phyloP scores from a whole-genome alignment of 805 yeast genomes.

The Tetrapisispora phaffii region DNA sequence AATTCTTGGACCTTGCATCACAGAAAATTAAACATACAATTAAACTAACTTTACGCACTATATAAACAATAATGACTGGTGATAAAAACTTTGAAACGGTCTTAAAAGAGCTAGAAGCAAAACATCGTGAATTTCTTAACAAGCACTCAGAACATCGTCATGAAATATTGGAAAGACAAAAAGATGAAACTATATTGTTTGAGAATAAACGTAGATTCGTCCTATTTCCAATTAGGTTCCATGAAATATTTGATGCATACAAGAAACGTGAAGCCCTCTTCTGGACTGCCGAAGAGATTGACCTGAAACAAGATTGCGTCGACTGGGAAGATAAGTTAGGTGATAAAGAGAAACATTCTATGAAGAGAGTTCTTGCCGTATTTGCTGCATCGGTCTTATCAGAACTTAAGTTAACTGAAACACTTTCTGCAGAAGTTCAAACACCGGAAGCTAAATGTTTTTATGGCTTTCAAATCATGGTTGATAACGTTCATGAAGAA shows the following conservation, averaged over 20 bases:
- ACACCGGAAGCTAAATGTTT: conserved; percentile 95
- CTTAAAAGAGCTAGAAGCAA: too few relatives aligned
- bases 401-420: conserved; percentile 91
- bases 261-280: conserved; percentile 97
- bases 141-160: conserved; percentile 57
- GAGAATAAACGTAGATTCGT: conserved; percentile 90
- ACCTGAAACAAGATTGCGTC: conserved; percentile 66
- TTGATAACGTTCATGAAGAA: conserved; percentile 97
- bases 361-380: conserved; percentile 88
- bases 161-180: conserved; percentile 58
- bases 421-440: conserved; percentile 93
- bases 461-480: conserved; percentile 98
- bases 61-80: too few relatives aligned
- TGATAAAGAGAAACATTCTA: conserved; percentile 82
- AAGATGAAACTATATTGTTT: conserved; percentile 74
- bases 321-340: conserved; percentile 84
- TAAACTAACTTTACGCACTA: too few relatives aligned
- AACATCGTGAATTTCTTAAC: conserved; percentile 6
- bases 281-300: conserved; percentile 99
- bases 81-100: too few relatives aligned
- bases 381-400: conserved; percentile 95
- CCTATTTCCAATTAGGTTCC: conserved; percentile 90
- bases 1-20: too few relatives aligned
- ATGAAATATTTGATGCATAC: conserved; percentile 97
- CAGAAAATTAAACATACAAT: too few relatives aligned